phyloP scores from a whole-genome alignment of 1,284 basidiomycete species.

The Chalciporus sp. region DNA sequence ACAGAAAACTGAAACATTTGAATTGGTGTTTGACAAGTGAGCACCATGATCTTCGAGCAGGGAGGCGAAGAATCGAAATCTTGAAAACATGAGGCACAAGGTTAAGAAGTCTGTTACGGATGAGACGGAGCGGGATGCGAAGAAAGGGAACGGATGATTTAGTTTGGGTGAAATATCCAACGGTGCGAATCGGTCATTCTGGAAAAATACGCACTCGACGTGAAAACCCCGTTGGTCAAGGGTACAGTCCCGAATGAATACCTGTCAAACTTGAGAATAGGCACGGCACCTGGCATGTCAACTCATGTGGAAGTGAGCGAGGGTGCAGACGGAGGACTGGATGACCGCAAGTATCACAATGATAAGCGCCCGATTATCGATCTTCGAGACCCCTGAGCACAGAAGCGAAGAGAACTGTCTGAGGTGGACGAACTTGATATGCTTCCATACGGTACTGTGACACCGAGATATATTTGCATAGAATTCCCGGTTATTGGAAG shows the following conservation, averaged over 20 bases:
- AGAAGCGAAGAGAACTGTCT: slow-evolving; percentile 30
- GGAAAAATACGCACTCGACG: slow-evolving; percentile 12
- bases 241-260: not conserved
- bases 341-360: slow-evolving; percentile 3
- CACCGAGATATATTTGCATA: slow-evolving; percentile 19
- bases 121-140: slow-evolving; percentile 2
- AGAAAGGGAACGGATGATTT: not conserved
- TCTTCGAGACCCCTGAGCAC: slow-evolving; percentile 27
- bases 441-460: slow-evolving; percentile 25
- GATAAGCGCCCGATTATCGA: slow-evolving; percentile 33
- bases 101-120: slow-evolving; percentile 3
- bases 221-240: not conserved
- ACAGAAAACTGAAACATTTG: slow-evolving; percentile 6
- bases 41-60: not conserved
- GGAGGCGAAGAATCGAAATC: slow-evolving; percentile 5
- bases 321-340: not conserved
- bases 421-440: slow-evolving; percentile 24
- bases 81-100: slow-evolving; percentile 12
- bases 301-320: not conserved
- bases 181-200: slow-evolving; percentile 4
- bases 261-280: slow-evolving; percentile 4
- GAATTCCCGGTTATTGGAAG: slow-evolving; percentile 12
- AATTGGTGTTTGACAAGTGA: slow-evolving; percentile 7
- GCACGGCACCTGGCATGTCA: not conserved
- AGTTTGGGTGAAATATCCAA: not conserved